These are phyloP conservation scores for Madurella mycetomatis DNA, from an alignment of 2,329 filamentous ascomycete species.

Conservation along the genomic window DNA sequence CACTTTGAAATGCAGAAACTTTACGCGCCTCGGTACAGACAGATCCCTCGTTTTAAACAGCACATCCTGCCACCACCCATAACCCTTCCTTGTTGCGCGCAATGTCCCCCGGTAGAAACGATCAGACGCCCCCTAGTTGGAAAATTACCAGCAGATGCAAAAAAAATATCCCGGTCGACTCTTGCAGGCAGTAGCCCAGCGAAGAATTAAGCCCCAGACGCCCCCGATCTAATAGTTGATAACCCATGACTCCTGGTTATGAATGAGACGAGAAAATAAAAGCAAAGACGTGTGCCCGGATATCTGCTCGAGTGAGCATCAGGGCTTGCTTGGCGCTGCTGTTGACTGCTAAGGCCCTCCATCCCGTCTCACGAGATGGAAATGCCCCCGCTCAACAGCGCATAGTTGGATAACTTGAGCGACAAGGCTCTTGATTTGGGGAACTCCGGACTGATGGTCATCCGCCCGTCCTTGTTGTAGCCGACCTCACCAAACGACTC, in stretches of 20 bases:
- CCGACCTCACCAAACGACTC: conserved; percentile 60
- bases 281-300: no score
- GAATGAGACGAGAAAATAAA: no score
- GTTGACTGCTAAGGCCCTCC: background rate
- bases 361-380: conserved; percentile 28
- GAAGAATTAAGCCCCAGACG: background rate
- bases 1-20: background rate
- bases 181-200: background rate
- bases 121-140: background rate
- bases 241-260: no score
- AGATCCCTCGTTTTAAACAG: background rate
- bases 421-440: conserved; percentile 50
- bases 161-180: background rate
- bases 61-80: background rate
- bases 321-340: background rate
- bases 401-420: conserved; percentile 55
- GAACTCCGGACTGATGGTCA: conserved; percentile 53
- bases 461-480: conserved; percentile 55
- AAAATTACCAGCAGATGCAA: conserved; percentile 11
- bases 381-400: conserved; percentile 42
- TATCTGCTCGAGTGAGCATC: no score
- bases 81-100: background rate
- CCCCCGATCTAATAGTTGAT: conserved; percentile 10
- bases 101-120: background rate
- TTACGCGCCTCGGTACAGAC: background rate